Percentiles rank a stretch among this genome's conserved stretches.
Conservation (phyloP, 306 rosid genomes). For the Citrullus colocynthis region DNA sequence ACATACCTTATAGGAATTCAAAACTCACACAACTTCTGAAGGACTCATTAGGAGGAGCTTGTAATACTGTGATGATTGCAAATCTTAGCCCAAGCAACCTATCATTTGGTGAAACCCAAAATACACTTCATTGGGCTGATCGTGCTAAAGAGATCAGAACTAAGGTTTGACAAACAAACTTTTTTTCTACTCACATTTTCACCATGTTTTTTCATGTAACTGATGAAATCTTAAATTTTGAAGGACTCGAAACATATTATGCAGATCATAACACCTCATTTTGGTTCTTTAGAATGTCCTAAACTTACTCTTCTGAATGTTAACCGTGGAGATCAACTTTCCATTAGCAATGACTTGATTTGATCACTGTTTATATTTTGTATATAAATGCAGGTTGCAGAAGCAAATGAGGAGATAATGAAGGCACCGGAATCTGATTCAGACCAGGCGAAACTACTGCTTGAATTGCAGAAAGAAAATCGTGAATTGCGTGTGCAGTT, state of each 20-base stretch:
- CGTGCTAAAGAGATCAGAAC: slow-evolving; percentile 88
- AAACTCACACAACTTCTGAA: slow-evolving; percentile 95
- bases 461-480: slow-evolving; percentile 81
- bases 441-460: slow-evolving; percentile 66
- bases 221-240: neutral
- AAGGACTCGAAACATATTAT: neutral
- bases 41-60: slow-evolving; percentile 86
- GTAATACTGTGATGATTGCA: slow-evolving; percentile 95
- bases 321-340: neutral
- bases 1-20: slow-evolving; percentile 81
- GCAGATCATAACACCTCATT: neutral
- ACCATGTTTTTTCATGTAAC: neutral
- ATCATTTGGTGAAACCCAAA: slow-evolving; percentile 88
- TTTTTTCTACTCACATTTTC: neutral
- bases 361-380: neutral
- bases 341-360: neutral
- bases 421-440: slow-evolving; percentile 46
- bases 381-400: slow-evolving; percentile 39
- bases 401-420: slow-evolving; percentile 39
- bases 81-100: slow-evolving; percentile 88
- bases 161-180: slow-evolving; percentile 40
- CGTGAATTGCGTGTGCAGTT: slow-evolving; percentile 66
- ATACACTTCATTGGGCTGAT: slow-evolving; percentile 96
- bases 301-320: neutral
- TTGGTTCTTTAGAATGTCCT: neutral